phyloP scores from a whole-genome alignment of 495 filamentous ascomycete species.

The Friedmanniomyces simplex region DNA sequence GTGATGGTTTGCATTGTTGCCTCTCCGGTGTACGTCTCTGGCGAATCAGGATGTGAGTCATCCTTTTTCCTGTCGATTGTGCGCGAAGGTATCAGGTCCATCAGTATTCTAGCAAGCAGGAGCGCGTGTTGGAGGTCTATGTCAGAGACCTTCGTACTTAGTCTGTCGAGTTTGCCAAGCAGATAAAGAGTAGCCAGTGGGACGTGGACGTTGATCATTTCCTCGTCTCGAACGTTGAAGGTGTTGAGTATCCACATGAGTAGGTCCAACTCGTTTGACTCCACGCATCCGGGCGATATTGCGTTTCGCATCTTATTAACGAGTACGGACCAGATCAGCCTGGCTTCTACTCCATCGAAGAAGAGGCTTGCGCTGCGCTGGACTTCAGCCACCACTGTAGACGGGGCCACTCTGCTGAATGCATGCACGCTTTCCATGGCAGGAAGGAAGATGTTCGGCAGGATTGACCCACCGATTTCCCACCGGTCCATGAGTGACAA shows the following conservation, averaged over 20 bases:
- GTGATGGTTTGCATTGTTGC: not conserved
- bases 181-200: conserved; percentile 62
- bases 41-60: not conserved
- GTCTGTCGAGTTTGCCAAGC: conserved; percentile 45
- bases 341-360: conserved; percentile 93
- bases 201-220: conserved; percentile 82
- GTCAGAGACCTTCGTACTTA: not conserved
- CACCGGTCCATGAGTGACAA: conserved; percentile 94
- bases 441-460: conserved; percentile 78
- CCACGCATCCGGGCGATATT: conserved; percentile 32
- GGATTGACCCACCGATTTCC: conserved; percentile 86
- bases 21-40: too few species aligned
- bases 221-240: conserved; percentile 92
- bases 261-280: conserved; percentile 52
- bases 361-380: conserved; percentile 86
- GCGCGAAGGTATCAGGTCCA: not conserved
- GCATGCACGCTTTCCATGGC: conserved; percentile 65
- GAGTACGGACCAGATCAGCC: conserved; percentile 80
- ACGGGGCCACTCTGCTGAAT: conserved; percentile 52
- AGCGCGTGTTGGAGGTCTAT: not conserved
- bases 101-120: not conserved
- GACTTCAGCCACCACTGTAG: conserved; percentile 71
- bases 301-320: conserved; percentile 44
- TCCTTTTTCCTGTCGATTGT: not conserved
- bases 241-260: conserved; percentile 72